Base-by-base conservation (phyloP, 2,329 filamentous ascomycete species). In the Tolypocladium paradoxum region DNA sequence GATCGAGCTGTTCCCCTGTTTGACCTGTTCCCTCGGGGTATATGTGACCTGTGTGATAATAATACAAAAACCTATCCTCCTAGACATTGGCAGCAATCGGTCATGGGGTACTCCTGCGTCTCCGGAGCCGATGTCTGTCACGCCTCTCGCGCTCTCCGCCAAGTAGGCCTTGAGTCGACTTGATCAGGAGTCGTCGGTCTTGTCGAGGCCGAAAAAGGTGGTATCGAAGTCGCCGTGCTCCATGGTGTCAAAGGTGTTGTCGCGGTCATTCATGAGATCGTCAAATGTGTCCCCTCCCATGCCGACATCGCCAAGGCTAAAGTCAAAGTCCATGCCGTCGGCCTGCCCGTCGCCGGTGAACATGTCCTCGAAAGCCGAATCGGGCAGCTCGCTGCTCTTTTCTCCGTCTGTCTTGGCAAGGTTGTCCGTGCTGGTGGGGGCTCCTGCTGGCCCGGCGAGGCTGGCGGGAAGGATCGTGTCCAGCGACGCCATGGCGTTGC, bases 161-260 rank as follows among this genome's bases (percentile, higher is more conserved):
- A 18, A 8, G 43, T 12, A 31, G 3, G 2, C 14, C 18, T 27
- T 18, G 40, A 18, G 5, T 12, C 8, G 14, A 18, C 1, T 27
- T 7, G n/a, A 52, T 59, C 50, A 65, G 18, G 54, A 38, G 20
- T 57, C 58, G 20, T 64, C 57, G 4, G 59, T 50, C 38, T 62
- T 59, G 36, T 68, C 64, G 3, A 75, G 62, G 7, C 68, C 70
- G 57, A 78, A 78, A 55, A 72, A 78, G 3, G 68, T 65, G 24
- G 72, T 66, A 55, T 80, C 75, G 54, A 76, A 77, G 48, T 76
- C 72, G 8, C 68, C 71, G 58, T 74, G 71, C 51, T 71, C 71
- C 59, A 73, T 67, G 50, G 61, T 53, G 43, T 73, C 71, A 54
- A 72, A 73, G 8, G 61, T 70, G 54, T 67, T 68, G 50, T 68